Percentiles rank a stretch among this genome's conserved stretches.
Conservation (phyloP, 768 basidiomycete genomes). For the Artomyces pyxidatus region DNA sequence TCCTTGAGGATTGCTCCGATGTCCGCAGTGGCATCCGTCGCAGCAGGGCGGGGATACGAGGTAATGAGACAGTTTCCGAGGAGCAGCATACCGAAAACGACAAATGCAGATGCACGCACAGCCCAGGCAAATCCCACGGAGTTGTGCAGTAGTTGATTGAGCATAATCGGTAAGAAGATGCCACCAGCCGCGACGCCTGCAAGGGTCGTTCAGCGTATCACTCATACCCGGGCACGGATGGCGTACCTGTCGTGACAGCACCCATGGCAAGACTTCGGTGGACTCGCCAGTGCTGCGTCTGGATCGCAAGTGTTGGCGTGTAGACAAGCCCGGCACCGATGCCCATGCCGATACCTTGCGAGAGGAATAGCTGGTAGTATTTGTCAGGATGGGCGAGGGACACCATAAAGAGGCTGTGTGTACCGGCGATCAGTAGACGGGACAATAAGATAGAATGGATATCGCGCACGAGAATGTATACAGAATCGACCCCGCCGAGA, state of each 20-base stretch:
- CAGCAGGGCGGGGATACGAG: constrained; percentile 1
- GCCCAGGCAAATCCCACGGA: constrained; percentile 33
- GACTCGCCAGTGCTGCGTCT: constrained; percentile 37
- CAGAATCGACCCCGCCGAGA: constrained; percentile 17
- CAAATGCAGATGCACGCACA: constrained; percentile 26
- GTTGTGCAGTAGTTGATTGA: constrained; percentile 21
- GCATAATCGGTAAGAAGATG: constrained; percentile 28
- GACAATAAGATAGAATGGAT: constrained; percentile 10
- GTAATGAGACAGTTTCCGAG: constrained; percentile 19
- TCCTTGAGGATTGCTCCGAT: constrained; percentile 13
- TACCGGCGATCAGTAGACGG: constrained; percentile 1
- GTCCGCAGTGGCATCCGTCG: background rate
- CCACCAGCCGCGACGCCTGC: constrained; percentile 26
- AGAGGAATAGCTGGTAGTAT: constrained; percentile 43
- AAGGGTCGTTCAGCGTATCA: background rate
- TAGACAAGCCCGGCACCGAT: constrained; percentile 37
- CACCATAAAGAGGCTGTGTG: constrained; percentile 19
- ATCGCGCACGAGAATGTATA: constrained; percentile 20
- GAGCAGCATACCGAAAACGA: constrained; percentile 15
- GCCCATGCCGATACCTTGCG: constrained; percentile 45
- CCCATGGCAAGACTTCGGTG: constrained; percentile 28
- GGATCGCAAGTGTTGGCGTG: constrained; percentile 36
- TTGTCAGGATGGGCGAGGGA: constrained; percentile 25
- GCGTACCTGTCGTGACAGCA: constrained; percentile 19
- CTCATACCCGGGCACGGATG: constrained; percentile 18